phyloP scores from a whole-genome alignment of 2,329 filamentous ascomycete species.

The Apiospora koreana region DNA sequence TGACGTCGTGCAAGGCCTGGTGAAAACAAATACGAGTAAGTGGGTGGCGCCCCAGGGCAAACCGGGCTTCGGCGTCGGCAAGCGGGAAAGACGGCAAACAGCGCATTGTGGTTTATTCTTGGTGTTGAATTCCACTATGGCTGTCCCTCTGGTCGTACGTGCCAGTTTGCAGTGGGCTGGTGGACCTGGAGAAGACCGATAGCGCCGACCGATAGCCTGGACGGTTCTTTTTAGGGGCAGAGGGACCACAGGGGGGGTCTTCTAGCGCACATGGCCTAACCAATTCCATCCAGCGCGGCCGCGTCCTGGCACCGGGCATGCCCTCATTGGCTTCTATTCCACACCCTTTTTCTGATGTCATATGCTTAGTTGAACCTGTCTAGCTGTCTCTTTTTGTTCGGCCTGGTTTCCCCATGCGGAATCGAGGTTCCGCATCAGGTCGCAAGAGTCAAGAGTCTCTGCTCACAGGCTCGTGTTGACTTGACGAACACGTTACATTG shows the following conservation, averaged over 20 bases:
- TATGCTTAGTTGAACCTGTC: neutral
- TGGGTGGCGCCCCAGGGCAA: neutral
- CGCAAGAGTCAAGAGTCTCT: neutral
- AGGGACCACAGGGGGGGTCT: neutral
- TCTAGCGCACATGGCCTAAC: neutral
- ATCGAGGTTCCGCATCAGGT: neutral
- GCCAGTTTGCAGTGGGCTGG: neutral
- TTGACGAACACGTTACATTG: conserved; percentile 3
- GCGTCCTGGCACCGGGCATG: neutral
- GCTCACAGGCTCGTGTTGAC: neutral
- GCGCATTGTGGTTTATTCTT: neutral
- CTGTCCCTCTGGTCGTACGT: neutral
- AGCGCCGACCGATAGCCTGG: too few species aligned
- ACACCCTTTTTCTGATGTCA: neutral
- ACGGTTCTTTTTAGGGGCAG: too few species aligned
- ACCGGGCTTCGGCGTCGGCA: neutral
- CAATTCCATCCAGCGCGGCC: neutral
- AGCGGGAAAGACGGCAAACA: neutral
- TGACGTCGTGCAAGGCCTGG: neutral
- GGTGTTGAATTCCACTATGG: neutral
- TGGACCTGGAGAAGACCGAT: too few species aligned
- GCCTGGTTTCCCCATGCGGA: neutral
- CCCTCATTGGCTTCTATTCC: neutral
- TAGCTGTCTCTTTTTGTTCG: neutral
- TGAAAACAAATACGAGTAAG: neutral